Conservation (phyloP, 2,329 filamentous ascomycete genomes). For the Fusarium guadeloupense region DNA sequence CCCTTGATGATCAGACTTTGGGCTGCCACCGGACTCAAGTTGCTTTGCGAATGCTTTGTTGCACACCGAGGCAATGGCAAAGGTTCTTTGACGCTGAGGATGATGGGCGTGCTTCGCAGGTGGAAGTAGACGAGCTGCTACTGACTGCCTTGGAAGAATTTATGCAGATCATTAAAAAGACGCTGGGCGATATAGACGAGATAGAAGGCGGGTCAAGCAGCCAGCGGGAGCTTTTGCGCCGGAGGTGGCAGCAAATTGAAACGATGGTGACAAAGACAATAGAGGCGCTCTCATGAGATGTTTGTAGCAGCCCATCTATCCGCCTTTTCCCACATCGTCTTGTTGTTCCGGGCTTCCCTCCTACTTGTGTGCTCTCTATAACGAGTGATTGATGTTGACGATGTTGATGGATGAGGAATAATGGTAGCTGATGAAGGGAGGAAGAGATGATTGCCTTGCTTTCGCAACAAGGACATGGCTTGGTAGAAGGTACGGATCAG, state of each 20-base stretch:
- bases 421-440: too few relatives aligned
- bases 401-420: too few relatives aligned
- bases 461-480: too few relatives aligned
- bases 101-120: slow-evolving; percentile 57
- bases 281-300: slow-evolving; percentile 25
- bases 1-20: slow-evolving; percentile 48
- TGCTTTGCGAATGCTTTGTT: slow-evolving; percentile 54
- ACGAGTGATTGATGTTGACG: too few relatives aligned
- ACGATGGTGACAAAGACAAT: slow-evolving; percentile 50
- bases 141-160: slow-evolving; percentile 51
- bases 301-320: not conserved
- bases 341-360: not conserved
- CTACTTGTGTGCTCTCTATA: too few relatives aligned
- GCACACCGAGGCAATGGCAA: slow-evolving; percentile 47
- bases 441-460: too few relatives aligned
- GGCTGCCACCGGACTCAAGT: slow-evolving; percentile 64
- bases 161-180: slow-evolving; percentile 44
- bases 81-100: slow-evolving; percentile 55
- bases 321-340: not conserved
- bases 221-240: slow-evolving; percentile 51
- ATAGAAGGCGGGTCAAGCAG: slow-evolving; percentile 43
- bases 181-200: slow-evolving; percentile 45
- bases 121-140: slow-evolving; percentile 50
- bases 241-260: slow-evolving; percentile 57
- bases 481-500: too few relatives aligned